Evolutionary conservation across 2,329 filamentous ascomycete genomes (phyloP).

Genomic region (Aspergillus japonicus): DNA sequence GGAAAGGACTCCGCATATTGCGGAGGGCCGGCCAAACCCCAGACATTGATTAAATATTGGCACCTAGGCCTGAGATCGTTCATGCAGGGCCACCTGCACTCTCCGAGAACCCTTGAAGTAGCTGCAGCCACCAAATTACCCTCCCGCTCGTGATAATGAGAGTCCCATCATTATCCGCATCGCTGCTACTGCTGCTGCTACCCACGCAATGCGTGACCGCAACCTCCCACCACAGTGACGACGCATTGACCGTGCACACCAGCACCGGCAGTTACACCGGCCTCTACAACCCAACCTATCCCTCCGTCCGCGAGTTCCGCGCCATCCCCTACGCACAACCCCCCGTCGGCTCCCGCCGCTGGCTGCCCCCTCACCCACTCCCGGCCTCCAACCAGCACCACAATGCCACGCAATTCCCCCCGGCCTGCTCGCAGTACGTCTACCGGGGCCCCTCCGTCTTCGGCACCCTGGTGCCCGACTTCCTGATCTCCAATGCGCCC

Average conservation of each 20-base stretch:
- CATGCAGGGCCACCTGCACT: not conserved
- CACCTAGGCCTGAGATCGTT: not conserved
- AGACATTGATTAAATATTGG: not conserved
- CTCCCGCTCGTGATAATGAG: not conserved
- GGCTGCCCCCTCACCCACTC: not conserved
- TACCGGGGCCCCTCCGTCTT: not conserved
- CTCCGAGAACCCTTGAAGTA: not conserved
- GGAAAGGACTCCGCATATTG: not conserved
- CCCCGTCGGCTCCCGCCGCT: not conserved
- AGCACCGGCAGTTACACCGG: not conserved
- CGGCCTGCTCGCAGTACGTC: slow-evolving; percentile 1
- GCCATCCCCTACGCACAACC: not conserved
- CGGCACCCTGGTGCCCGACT: not conserved
- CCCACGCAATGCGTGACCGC: not conserved
- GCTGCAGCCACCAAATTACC: not conserved
- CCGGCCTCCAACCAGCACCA: not conserved
- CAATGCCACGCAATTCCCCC: not conserved
- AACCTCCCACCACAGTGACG: too few species aligned
- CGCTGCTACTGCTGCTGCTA: not conserved
- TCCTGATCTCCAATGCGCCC: not conserved
- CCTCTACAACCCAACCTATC: not conserved
- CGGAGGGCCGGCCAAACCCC: not conserved
- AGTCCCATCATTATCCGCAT: not conserved
- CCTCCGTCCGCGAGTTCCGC: not conserved
- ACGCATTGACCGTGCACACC: not conserved